A percentile compares a stretch with the other conserved stretches of the same genome.
phyloP scores from a whole-genome alignment of 192 early-diverging fungal genomes.

The Entomortierella lignicola region DNA sequence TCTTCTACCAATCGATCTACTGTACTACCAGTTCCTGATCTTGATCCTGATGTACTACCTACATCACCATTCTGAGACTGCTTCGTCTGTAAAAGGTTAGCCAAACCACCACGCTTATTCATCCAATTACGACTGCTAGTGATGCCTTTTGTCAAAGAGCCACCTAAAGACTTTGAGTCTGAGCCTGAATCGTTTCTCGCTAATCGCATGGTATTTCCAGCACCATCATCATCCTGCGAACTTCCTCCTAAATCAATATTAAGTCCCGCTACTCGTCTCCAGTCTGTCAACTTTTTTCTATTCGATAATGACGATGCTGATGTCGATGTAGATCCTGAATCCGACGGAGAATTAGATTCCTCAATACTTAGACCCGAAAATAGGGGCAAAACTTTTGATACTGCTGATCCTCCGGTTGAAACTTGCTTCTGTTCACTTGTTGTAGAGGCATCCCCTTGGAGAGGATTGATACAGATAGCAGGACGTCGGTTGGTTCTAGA shows the following conservation, averaged over 20 bases:
- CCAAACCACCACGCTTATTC: conserved; percentile 33
- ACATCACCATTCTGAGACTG: not conserved
- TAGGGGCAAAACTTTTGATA: not conserved
- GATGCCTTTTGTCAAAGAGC: not conserved
- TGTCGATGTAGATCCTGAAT: not conserved
- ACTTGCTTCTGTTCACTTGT: not conserved
- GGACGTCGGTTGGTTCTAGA: conserved; percentile 35
- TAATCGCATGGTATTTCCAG: too few relatives aligned
- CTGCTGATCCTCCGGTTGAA: not conserved
- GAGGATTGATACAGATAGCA: conserved; percentile 22
- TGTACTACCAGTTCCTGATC: too few relatives aligned
- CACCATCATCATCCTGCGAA: not conserved
- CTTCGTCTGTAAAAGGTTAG: conserved; percentile 25
- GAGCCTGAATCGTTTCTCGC: not conserved
- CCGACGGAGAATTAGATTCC: not conserved
- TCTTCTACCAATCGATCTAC: conserved; percentile 50
- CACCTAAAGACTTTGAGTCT: too few relatives aligned
- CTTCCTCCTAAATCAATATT: conserved; percentile 12
- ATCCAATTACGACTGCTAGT: conserved; percentile 15
- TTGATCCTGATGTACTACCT: not conserved
- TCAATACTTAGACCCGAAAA: conserved; percentile 8
- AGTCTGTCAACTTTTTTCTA: conserved; percentile 19
- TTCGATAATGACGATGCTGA: not conserved
- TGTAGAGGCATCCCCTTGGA: conserved; percentile 3
- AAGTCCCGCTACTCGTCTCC: conserved; percentile 19